A percentile compares a stretch with the other conserved stretches of the same genome.
These are phyloP conservation scores for Lactarius sanguifluus DNA, from an alignment of 768 basidiomycete species.

Conservation along the genomic window DNA sequence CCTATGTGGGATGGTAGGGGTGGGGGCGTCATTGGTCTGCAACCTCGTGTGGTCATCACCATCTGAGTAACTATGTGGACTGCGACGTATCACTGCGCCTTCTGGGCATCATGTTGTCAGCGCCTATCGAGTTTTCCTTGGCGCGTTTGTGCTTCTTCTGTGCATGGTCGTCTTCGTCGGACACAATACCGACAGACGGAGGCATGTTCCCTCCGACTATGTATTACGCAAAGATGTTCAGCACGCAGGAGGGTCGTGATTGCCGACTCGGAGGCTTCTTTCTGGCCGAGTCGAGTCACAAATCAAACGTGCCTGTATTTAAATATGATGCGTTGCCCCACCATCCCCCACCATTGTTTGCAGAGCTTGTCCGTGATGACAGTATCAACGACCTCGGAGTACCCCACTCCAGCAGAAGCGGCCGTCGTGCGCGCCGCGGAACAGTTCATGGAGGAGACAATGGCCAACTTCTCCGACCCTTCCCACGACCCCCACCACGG, in stretches of 20 bases:
- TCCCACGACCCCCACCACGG: slow-evolving; percentile 82
- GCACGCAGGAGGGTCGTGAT: neutral
- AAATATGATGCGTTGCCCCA: neutral
- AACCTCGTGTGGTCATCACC: slow-evolving; percentile 27
- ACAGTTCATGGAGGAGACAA: slow-evolving; percentile 65
- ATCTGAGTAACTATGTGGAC: slow-evolving; percentile 3
- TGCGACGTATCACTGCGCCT: neutral
- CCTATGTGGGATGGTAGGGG: slow-evolving; percentile 30
- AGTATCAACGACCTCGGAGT: slow-evolving; percentile 37
- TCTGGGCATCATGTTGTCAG: neutral
- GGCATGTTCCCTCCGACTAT: neutral
- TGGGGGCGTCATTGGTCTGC: slow-evolving; percentile 29
- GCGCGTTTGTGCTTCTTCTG: neutral
- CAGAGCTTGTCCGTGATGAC: slow-evolving; percentile 13
- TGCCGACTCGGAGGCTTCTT: slow-evolving; percentile 6
- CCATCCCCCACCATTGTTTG: neutral
- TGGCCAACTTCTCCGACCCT: slow-evolving; percentile 70
- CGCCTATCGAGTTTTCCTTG: neutral
- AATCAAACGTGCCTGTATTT: neutral
- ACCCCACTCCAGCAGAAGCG: slow-evolving; percentile 55
- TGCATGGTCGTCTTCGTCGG: neutral
- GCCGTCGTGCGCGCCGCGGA: slow-evolving; percentile 58
- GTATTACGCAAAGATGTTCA: neutral
- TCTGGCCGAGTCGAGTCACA: neutral
- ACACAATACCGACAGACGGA: neutral